Evolutionary conservation across 495 filamentous ascomycete genomes (phyloP).

Genomic region (Penicillium crystallinum): DNA sequence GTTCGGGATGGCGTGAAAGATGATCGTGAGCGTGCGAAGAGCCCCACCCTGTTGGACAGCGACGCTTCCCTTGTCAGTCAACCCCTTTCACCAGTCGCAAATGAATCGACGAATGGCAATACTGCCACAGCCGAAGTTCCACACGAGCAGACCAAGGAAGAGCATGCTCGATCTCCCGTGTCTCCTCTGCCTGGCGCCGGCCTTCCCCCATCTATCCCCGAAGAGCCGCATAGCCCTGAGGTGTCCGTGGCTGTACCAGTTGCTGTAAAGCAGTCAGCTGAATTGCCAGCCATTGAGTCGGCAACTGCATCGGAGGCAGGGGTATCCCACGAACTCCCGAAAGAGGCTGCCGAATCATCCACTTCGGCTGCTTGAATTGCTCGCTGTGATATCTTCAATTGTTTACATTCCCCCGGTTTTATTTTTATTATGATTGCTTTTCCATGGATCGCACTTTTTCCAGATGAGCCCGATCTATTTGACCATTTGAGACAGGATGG

Average conservation of each 20-base stretch:
- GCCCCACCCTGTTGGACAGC: slow-evolving; percentile 40
- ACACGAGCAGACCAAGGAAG: slow-evolving; percentile 20
- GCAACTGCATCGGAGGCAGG: neutral
- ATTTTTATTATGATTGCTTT: neutral
- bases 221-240: slow-evolving; percentile 37
- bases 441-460: neutral
- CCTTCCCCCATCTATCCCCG: slow-evolving; percentile 36
- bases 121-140: slow-evolving; percentile 24
- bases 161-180: slow-evolving; percentile 22
- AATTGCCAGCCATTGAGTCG: neutral
- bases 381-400: neutral
- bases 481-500: neutral
- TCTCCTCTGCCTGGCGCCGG: slow-evolving; percentile 33
- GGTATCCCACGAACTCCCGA: neutral
- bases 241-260: slow-evolving; percentile 4
- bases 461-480: neutral
- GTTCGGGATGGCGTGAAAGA: slow-evolving; percentile 66
- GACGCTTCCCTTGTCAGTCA: slow-evolving; percentile 24
- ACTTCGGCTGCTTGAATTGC: neutral
- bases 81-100: slow-evolving; percentile 21
- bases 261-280: neutral
- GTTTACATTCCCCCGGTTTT: neutral
- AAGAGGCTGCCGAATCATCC: neutral
- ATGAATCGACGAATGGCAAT: slow-evolving; percentile 18
- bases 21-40: slow-evolving; percentile 52